Conservation (phyloP, 2,329 filamentous ascomycete species). For the Botrytis squamosa region DNA sequence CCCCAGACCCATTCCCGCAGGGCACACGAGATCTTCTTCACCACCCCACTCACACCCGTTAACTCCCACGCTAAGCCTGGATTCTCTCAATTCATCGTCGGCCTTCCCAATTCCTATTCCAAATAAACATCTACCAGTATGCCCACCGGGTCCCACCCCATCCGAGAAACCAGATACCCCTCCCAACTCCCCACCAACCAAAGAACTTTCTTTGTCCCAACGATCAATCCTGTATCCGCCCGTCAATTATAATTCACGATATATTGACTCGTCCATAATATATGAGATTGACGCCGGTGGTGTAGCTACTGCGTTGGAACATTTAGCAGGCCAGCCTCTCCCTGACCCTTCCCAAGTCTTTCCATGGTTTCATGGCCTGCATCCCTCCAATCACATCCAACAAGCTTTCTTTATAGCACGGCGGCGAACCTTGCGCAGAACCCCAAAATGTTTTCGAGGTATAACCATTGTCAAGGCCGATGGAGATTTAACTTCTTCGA, state of each 20-base stretch:
- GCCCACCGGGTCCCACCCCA: slow-evolving; percentile 72
- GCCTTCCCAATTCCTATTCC: slow-evolving; percentile 64
- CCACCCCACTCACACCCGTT: slow-evolving; percentile 51
- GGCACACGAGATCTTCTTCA: slow-evolving; percentile 43
- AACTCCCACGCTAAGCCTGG: slow-evolving; percentile 54
- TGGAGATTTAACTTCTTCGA: slow-evolving; percentile 69
- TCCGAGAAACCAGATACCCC: slow-evolving; percentile 58
- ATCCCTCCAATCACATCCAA: slow-evolving; percentile 85
- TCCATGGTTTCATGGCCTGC: slow-evolving; percentile 92
- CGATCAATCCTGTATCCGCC: slow-evolving; percentile 76
- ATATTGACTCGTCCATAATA: slow-evolving; percentile 56
- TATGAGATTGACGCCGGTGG: slow-evolving; percentile 71
- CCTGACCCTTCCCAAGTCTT: slow-evolving; percentile 86
- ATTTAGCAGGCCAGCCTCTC: slow-evolving; percentile 74
- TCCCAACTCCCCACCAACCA: slow-evolving; percentile 62
- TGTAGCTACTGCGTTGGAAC: slow-evolving; percentile 71
- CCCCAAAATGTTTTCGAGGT: slow-evolving; percentile 74
- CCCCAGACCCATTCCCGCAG: slow-evolving; percentile 34
- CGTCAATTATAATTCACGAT: slow-evolving; percentile 54
- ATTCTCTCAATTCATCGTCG: slow-evolving; percentile 50
- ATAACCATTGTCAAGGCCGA: slow-evolving; percentile 88
- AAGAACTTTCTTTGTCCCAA: slow-evolving; percentile 53
- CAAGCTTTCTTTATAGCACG: slow-evolving; percentile 84
- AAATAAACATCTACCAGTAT: slow-evolving; percentile 88
- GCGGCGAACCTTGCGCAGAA: slow-evolving; percentile 66